A percentile compares a stretch with the other conserved stretches of the same genome.
phyloP scores from a whole-genome alignment of 1,284 basidiomycete species.

The Sanghuangporus weigelae region DNA sequence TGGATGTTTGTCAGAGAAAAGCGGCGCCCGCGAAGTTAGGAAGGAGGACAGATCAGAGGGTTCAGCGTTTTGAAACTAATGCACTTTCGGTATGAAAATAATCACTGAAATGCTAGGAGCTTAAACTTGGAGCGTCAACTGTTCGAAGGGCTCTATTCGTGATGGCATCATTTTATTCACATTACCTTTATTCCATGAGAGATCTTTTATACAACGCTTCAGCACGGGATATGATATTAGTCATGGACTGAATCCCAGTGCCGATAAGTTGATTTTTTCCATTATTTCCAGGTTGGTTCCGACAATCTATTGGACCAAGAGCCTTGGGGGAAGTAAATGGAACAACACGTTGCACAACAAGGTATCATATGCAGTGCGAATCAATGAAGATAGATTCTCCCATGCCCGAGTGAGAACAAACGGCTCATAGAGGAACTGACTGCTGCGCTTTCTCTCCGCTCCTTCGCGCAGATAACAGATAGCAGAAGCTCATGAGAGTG shows the following conservation, averaged over 20 bases:
- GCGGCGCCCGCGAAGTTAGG: neutral
- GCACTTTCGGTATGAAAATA: neutral
- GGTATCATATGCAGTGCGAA: neutral
- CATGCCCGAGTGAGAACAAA: neutral
- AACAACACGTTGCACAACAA: neutral
- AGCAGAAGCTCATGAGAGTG: neutral
- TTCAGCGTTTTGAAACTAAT: neutral
- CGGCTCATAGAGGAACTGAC: neutral
- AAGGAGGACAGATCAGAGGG: neutral
- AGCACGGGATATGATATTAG: too few species aligned
- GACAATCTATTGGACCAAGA: neutral
- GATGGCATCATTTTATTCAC: neutral
- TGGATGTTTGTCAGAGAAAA: neutral
- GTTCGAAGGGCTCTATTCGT: too few species aligned
- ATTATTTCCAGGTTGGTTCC: neutral
- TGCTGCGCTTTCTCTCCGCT: conserved; percentile 1
- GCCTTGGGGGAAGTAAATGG: neutral
- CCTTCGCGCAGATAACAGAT: conserved; percentile 1
- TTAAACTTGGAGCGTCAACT: too few species aligned
- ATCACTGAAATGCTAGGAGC: too few species aligned
- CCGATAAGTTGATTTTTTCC: neutral
- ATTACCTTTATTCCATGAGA: neutral
- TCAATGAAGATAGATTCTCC: neutral
- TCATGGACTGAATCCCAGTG: too few species aligned
- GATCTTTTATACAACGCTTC: too few species aligned